Evolutionary conservation across 2,329 filamentous ascomycete genomes (phyloP).

Genomic region (Cordyceps pruinosa): DNA sequence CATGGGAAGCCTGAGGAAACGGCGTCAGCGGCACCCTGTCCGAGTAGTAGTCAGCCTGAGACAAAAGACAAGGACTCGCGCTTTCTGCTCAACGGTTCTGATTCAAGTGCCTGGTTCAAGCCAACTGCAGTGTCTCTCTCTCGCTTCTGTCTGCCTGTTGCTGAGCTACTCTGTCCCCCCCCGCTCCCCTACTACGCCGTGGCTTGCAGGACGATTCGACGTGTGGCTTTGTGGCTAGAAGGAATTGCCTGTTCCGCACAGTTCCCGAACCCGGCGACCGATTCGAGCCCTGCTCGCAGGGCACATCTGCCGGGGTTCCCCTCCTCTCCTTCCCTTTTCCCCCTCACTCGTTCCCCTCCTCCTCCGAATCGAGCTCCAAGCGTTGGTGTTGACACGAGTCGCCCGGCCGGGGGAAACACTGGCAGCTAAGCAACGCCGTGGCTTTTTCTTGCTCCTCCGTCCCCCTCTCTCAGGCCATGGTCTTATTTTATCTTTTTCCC

Average conservation of each 20-base stretch:
- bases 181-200: neutral
- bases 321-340: neutral
- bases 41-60: neutral
- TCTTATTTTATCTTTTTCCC: too few species aligned
- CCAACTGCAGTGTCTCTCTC: too few species aligned
- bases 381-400: neutral
- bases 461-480: too few species aligned
- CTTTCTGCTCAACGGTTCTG: neutral
- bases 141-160: neutral
- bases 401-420: neutral
- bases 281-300: neutral
- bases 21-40: too few species aligned
- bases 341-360: neutral
- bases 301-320: neutral
- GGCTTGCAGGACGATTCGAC: neutral
- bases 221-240: neutral
- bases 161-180: neutral
- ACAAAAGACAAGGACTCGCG: too few species aligned
- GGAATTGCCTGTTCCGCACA: constrained; percentile 4
- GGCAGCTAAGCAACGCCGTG: too few species aligned
- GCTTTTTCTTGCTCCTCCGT: too few species aligned
- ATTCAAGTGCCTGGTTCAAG: neutral
- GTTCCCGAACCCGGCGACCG: neutral
- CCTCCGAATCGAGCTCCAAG: neutral
- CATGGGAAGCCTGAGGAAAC: too few species aligned